Percentiles rank a stretch among this genome's conserved stretches.
These are phyloP conservation scores for Hemileccinum impolitum DNA, from an alignment of 768 basidiomycete species.

Conservation along the genomic window DNA sequence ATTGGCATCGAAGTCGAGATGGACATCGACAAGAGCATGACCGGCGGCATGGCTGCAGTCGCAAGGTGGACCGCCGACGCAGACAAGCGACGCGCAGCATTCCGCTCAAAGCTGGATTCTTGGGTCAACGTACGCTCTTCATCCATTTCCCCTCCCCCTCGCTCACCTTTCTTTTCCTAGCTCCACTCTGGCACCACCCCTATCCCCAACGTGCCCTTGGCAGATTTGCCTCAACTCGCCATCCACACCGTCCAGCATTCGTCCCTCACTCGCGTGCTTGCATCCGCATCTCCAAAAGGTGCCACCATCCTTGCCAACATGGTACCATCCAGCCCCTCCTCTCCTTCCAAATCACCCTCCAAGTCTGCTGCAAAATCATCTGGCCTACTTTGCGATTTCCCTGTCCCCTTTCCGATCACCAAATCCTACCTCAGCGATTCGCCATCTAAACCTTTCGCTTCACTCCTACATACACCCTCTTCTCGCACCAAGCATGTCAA, in stretches of 20 bases:
- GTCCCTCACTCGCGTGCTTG: conserved; percentile 64
- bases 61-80: conserved; percentile 79
- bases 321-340: conserved; percentile 29
- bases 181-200: conserved; percentile 42
- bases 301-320: conserved; percentile 30
- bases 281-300: conserved; percentile 70
- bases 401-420: conserved; percentile 46
- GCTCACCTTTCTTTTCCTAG: conserved; percentile 35
- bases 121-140: conserved; percentile 55
- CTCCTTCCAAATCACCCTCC: conserved; percentile 40
- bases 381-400: conserved; percentile 9
- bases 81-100: conserved; percentile 56
- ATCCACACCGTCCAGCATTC: conserved; percentile 50
- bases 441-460: conserved; percentile 44
- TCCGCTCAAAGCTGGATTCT: conserved; percentile 54
- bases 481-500: conserved; percentile 37
- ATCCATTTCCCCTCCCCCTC: neutral
- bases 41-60: conserved; percentile 83
- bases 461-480: conserved; percentile 68
- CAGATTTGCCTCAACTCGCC: conserved; percentile 61
- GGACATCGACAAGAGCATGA: conserved; percentile 77
- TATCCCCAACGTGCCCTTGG: conserved; percentile 60
- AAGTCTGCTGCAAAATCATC: conserved; percentile 33
- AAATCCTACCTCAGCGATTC: conserved; percentile 36
- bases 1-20: conserved; percentile 86